These are phyloP conservation scores for Apiospora pterosperma DNA, from an alignment of 2,329 filamentous ascomycete species.

Conservation along the genomic window DNA sequence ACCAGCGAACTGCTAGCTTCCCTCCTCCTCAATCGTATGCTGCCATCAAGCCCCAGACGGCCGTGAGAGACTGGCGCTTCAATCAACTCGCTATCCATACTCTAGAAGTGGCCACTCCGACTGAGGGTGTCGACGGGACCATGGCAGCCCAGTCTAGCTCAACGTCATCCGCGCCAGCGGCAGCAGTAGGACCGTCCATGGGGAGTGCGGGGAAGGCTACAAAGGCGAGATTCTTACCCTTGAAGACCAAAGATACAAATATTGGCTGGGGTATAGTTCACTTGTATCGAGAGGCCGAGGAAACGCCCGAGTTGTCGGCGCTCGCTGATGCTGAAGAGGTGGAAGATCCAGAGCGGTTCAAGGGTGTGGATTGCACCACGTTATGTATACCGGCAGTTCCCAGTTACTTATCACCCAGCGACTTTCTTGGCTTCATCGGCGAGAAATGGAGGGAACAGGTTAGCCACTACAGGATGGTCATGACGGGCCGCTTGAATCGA, in stretches of 20 bases:
- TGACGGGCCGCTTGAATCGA: conserved; percentile 82
- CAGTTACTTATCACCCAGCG: conserved; percentile 85
- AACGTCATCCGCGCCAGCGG: conserved; percentile 46
- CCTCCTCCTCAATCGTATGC: conserved; percentile 40
- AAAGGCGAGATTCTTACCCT: conserved; percentile 73
- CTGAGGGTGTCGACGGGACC: conserved; percentile 14
- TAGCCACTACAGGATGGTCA: conserved; percentile 91
- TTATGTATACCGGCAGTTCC: conserved; percentile 93
- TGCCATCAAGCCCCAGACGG: conserved; percentile 45
- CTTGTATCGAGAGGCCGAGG: conserved; percentile 81
- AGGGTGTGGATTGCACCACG: conserved; percentile 67
- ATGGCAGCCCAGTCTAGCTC: conserved; percentile 35
- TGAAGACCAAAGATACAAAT: conserved; percentile 70
- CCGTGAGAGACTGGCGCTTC: conserved; percentile 73
- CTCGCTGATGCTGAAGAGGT: conserved; percentile 22
- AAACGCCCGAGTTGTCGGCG: conserved; percentile 56
- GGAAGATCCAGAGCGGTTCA: conserved; percentile 22
- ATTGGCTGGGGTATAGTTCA: conserved; percentile 92
- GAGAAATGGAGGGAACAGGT: conserved; percentile 83
- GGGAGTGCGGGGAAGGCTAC: conserved; percentile 68
- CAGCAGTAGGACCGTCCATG: conserved; percentile 50
- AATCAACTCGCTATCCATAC: conserved; percentile 75
- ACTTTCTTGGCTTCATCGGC: conserved; percentile 88
- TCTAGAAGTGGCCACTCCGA: conserved; percentile 54
- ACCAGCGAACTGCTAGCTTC: conserved; percentile 36